Base-by-base conservation (phyloP, 441 rosid genomes). In the Arabidopsis hybrid region DNA sequence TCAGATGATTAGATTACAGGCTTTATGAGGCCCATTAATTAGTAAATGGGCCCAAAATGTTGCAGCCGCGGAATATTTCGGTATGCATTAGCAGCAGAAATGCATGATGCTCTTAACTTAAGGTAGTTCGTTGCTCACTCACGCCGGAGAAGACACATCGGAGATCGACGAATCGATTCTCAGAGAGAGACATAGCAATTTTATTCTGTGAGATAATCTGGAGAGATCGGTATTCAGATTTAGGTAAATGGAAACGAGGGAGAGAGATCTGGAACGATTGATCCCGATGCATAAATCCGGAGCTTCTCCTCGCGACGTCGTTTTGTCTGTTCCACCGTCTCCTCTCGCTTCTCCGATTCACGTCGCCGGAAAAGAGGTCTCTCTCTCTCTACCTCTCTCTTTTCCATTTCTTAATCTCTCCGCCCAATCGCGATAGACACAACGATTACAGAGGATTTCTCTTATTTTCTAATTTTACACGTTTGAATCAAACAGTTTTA, bases 261-360 rank as follows among this genome's bases (percentile, higher is more conserved):
- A 83, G 55, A 74, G 83, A 60, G 85, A 85, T 80, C 75, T 80
- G 4, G 87, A 85, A 34, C 71, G 85, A 39, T 38, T 85, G 34
- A 81, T 83, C 16, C 84, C 87, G 51, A 75, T 80, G 69, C 80
- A 77, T 62, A 79, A 74, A 59, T 29, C 75, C 4, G 77, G 52
- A 67, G 61, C 56, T 64, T 71, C 68, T 45, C 74, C 77, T 3
- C 42, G n/a, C 7, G 80, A 35, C 56, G 65, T n/a, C 9, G 66
- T 79, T 34, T 74, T 79, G 2, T 76, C 84, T n/a, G 47, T 63
- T 52, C 73, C 81, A 0, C 63, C 77, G 14, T 60, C 86, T 58
- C 80, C 86, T 56, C 67, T 77, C 17, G 35, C 65, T 58, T 67
- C 82, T 3, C 78, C 82, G 56, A 76, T 78, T 45, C 82, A 83